Base-by-base conservation (phyloP, 2,329 filamentous ascomycete species). In the Tolypocladium capitatum region DNA sequence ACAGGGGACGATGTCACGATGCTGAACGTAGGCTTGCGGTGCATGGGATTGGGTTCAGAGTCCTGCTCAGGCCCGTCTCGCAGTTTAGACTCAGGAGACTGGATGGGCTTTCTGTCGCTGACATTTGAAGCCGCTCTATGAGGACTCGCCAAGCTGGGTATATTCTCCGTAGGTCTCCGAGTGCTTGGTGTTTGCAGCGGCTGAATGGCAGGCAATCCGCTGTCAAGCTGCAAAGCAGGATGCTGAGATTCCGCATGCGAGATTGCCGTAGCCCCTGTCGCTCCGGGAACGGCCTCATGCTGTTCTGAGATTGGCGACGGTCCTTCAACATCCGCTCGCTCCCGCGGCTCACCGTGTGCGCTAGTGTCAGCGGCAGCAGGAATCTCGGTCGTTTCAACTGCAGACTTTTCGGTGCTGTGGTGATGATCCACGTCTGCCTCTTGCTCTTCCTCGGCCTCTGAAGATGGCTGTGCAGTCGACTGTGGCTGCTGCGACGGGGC, bases 1-100 rank as follows among this genome's bases (percentile, higher is more conserved):
- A 81, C 70, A 30, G 78, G 73, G 1, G 74, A 73, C 8, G 72
- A 71, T 10, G 71, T 70, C 10, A 66, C 58, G 0, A 73, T 75
- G 56, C 73, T 76, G 43, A 71, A 61, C 0, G 71, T 73, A 7
- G 65, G 60, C 27, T 67, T 63, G 3, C 71, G 66, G 46, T 68
- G 63, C 24, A 74, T 55, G 7, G 60, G 57, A 20, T 60, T 58
- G 14, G 63, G 59, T 28, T 60, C 58, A 45, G 69, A 64, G 11
- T 68, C 63, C 0, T 62, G 60, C 6, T 62, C 55, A 24, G 60
- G 54, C n/a, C 57, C 47, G 9, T 64, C 62, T 6, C 16, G 27
- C 21, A 10, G 5, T 11, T 16, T 14, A 18, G n/a, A 14, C 24
- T 43, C 28, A n/a, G 18, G 18, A 60, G 54, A 7, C 16, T 18